Evolutionary conservation across 2,329 filamentous ascomycete genomes (phyloP).

Genomic region (Phyllosticta citriasiana): DNA sequence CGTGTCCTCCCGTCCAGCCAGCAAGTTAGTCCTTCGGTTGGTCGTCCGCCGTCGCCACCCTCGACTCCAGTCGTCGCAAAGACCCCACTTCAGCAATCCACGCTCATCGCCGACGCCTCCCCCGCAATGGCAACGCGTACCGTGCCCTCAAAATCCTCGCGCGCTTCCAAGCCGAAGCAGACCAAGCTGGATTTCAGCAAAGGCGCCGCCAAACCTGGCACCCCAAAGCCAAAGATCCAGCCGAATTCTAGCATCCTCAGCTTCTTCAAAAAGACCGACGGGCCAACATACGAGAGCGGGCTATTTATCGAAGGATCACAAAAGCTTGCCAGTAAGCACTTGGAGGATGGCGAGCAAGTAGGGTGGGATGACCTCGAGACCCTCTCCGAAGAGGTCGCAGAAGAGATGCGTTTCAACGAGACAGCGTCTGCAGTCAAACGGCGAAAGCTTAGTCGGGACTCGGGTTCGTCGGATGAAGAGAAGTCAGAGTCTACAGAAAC

Average conservation of each 20-base stretch:
- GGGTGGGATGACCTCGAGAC: constrained; percentile 23
- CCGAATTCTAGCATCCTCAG: constrained; percentile 43
- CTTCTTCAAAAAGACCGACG: constrained; percentile 45
- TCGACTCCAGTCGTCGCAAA: constrained; percentile 11
- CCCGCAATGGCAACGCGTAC: constrained; percentile 18
- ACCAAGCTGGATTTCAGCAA: constrained; percentile 26
- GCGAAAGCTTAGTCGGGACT: constrained; percentile 29
- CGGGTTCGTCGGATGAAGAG: constrained; percentile 27
- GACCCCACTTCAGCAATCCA: constrained; percentile 13
- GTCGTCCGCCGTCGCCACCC: constrained; percentile 45
- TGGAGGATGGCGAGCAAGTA: constrained; percentile 17
- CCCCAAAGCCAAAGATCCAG: constrained; percentile 29
- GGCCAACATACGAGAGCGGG: constrained; percentile 21
- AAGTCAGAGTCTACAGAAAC: constrained; percentile 8
- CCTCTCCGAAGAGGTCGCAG: constrained; percentile 13
- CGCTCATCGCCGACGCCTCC: constrained; percentile 10
- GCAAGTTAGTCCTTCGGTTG: constrained; percentile 35
- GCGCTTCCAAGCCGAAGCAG: constrained; percentile 19
- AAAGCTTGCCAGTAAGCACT: constrained; percentile 15
- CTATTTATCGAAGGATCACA: constrained; percentile 26
- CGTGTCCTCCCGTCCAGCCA: constrained; percentile 22
- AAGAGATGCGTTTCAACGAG: constrained; percentile 34
- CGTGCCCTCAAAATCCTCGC: constrained; percentile 11
- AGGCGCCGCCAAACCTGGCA: constrained; percentile 18
- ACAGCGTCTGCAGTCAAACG: constrained; percentile 32